Evolutionary conservation across 73 alveolate species (phyloP), one percentile per base, ranked within the genome.

Genomic region (Tetrahymena elliotti): DNA sequence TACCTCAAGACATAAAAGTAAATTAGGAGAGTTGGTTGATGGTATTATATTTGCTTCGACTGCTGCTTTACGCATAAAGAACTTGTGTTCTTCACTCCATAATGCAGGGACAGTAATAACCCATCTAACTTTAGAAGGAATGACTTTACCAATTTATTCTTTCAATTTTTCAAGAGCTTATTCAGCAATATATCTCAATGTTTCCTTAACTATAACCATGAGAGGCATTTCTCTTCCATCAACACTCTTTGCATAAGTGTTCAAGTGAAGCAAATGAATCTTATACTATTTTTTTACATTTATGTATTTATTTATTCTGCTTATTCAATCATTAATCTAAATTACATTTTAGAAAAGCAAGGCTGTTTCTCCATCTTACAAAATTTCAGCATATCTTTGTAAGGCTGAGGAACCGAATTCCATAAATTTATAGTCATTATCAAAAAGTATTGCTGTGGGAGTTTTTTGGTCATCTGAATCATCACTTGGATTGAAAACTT

Each of bases 31-130:
- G 95, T 97, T 98, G 94, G 98, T 94, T 84, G 92, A 96, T 41
- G 97, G 99, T 36, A 98, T 97, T 35, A 99, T 99, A 35, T 99
- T 99, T 82, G 99, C 99, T 94, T 98, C 98, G 33, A 98, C 99
- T 6, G 99, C 99, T 34, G 99, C 99, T 83, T 97, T 98, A 95
- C 99, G 95, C 99, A 99, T 99, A 96, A 99, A 99, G 92, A 96
- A 98, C 94, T 99, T 99, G 95, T 98, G 99, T 93, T 99, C 99
- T 96, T 99, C 99, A 38, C 99, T 96, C 99, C 99, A 99, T 54
- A 99, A 96, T 12, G 99, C 99, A 11, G 99, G 99, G 68, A 99
- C 99, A 24, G 99, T 99, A 36, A 99, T 96, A 1, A 99, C 99
- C 99, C 99, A 99, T 95, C 99, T 98, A 92, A 99, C 98, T 95